phyloP scores from a whole-genome alignment of 2,329 filamentous ascomycete species.

The Ciborinia camelliae region DNA sequence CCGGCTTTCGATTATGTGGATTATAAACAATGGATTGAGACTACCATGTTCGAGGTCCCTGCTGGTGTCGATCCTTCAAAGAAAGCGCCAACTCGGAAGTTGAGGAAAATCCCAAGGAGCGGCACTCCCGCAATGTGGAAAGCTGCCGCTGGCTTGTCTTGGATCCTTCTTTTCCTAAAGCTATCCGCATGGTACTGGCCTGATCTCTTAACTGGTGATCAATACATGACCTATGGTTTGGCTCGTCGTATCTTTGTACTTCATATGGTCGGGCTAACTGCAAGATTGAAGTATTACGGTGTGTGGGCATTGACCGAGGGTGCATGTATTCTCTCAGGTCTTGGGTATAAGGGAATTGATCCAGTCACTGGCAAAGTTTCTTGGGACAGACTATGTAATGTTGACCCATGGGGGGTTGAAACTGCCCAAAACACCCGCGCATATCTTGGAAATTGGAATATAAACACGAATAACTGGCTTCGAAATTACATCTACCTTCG shows the following conservation, averaged over 20 bases:
- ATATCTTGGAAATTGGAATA: slow-evolving; percentile 93
- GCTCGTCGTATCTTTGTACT: slow-evolving; percentile 71
- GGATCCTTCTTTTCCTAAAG: slow-evolving; percentile 76
- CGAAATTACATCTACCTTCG: slow-evolving; percentile 94
- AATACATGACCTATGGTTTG: slow-evolving; percentile 66
- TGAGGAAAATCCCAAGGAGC: slow-evolving; percentile 88
- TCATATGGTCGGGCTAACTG: slow-evolving; percentile 78
- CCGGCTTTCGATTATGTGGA: slow-evolving; percentile 94
- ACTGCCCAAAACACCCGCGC: slow-evolving; percentile 88
- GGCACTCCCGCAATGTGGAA: slow-evolving; percentile 81
- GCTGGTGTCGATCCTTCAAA: slow-evolving; percentile 78
- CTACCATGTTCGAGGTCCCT: slow-evolving; percentile 87
- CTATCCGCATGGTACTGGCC: slow-evolving; percentile 66
- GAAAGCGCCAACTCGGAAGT: slow-evolving; percentile 80
- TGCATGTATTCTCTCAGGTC: slow-evolving; percentile 85
- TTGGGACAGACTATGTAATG: slow-evolving; percentile 89
- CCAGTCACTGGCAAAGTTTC: slow-evolving; percentile 77
- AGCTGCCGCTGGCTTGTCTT: slow-evolving; percentile 66
- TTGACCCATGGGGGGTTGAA: slow-evolving; percentile 82
- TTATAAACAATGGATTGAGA: slow-evolving; percentile 89
- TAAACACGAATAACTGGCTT: slow-evolving; percentile 97
- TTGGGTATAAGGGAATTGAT: slow-evolving; percentile 93
- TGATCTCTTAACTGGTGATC: slow-evolving; percentile 59
- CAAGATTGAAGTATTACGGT: slow-evolving; percentile 91
- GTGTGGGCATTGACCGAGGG: slow-evolving; percentile 94